Evolutionary conservation across 2,329 filamentous ascomycete species (phyloP).

Genomic region (Monilinia fructigena): DNA sequence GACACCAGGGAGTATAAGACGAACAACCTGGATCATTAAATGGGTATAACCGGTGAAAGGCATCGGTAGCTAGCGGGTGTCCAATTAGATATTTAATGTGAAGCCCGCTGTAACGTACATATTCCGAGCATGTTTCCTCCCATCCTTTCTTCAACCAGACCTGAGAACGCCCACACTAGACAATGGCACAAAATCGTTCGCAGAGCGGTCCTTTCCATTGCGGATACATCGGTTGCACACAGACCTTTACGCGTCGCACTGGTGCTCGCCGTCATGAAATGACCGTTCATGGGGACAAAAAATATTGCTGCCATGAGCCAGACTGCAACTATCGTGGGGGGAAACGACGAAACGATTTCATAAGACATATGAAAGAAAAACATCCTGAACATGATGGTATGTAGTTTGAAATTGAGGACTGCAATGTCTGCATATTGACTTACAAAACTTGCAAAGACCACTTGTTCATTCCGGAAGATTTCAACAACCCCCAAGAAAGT

Average conservation of each 20-base stretch:
- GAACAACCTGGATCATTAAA: background rate
- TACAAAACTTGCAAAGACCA: slow-evolving; percentile 11
- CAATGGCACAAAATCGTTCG: slow-evolving; percentile 1
- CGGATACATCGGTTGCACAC: slow-evolving; percentile 19
- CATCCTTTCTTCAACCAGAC: slow-evolving; percentile 21
- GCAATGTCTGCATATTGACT: background rate
- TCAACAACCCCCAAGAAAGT: slow-evolving; percentile 13
- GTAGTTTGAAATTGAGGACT: background rate
- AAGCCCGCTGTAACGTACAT: slow-evolving; percentile 6
- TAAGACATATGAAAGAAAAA: slow-evolving; percentile 20
- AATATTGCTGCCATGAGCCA: slow-evolving; percentile 19
- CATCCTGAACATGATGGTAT: slow-evolving; percentile 22
- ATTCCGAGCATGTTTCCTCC: background rate
- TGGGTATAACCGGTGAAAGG: background rate
- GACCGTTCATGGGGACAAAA: slow-evolving; percentile 20
- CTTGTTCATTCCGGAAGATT: slow-evolving; percentile 19
- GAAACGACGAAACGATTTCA: slow-evolving; percentile 20
- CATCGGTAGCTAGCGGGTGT: background rate
- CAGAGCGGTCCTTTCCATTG: slow-evolving; percentile 11
- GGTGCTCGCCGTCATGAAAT: slow-evolving; percentile 21
- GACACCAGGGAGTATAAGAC: background rate
- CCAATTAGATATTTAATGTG: background rate
- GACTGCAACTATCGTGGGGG: slow-evolving; percentile 22
- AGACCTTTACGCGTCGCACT: slow-evolving; percentile 21
- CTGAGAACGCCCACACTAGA: slow-evolving; percentile 6